Conservation (phyloP, 768 basidiomycete species). For the Termitomyces sp. region DNA sequence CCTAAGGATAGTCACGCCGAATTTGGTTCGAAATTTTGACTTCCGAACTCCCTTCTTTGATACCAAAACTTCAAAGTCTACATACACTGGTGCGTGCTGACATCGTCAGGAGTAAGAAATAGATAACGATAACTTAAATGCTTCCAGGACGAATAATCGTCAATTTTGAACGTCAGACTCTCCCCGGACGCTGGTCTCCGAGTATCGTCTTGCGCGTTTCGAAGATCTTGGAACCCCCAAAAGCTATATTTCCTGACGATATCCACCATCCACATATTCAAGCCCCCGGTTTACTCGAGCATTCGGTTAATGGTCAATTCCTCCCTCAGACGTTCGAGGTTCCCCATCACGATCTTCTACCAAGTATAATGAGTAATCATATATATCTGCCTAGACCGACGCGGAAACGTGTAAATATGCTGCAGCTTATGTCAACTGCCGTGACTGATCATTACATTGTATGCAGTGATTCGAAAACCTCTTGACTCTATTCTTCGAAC, state of each 20-base stretch:
- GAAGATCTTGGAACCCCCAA: not conserved
- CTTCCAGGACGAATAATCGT: not conserved
- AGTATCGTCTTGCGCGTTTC: not conserved
- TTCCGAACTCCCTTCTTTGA: not conserved
- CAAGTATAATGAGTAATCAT: not conserved
- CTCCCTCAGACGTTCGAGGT: not conserved
- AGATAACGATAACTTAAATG: not conserved
- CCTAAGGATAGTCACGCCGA: not conserved
- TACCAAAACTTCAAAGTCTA: not conserved
- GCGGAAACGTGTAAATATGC: not conserved
- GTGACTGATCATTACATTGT: not conserved
- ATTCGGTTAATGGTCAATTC: not conserved
- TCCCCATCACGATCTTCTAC: not conserved
- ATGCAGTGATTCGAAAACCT: not conserved
- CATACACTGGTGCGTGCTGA: not conserved
- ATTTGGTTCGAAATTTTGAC: not conserved
- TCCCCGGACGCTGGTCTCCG: not conserved
- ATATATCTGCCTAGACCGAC: too few species aligned
- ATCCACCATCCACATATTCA: not conserved
- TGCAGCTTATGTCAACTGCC: too few species aligned
- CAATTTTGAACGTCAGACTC: not conserved
- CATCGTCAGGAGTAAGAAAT: not conserved
- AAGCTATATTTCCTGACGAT: not conserved
- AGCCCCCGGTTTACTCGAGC: not conserved
- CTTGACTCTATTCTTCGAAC: not conserved